Percentiles rank a stretch among this genome's conserved stretches.
These are phyloP conservation scores for Cutaneotrichosporon sp. DNA, from an alignment of 1,284 basidiomycete species.

Conservation along the genomic window DNA sequence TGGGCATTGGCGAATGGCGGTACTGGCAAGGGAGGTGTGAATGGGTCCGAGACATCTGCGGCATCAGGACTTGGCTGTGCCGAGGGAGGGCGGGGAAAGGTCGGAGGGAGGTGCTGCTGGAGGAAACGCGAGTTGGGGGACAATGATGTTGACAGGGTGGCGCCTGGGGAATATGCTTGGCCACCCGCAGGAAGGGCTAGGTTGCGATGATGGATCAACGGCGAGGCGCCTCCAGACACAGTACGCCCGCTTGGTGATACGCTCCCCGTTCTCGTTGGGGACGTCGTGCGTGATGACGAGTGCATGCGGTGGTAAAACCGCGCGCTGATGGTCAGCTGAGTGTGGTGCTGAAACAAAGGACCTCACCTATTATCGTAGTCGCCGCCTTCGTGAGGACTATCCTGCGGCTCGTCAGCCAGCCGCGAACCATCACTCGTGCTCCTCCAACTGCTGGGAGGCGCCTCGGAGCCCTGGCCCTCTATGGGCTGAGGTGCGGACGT, in stretches of 20 bases:
- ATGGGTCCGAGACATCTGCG: background rate
- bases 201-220: constrained; percentile 25
- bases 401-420: constrained; percentile 9
- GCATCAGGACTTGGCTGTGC: constrained; percentile 8
- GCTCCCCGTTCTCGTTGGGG: constrained; percentile 37
- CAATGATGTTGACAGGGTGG: constrained; percentile 31
- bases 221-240: constrained; percentile 18
- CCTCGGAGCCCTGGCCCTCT: background rate
- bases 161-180: constrained; percentile 20
- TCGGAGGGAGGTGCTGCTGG: constrained; percentile 46
- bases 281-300: constrained; percentile 35
- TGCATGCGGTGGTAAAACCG: constrained; percentile 50
- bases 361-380: constrained; percentile 49
- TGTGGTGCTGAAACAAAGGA: background rate
- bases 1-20: constrained; percentile 24
- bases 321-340: constrained; percentile 34
- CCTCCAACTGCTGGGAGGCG: background rate
- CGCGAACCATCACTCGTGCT: constrained; percentile 3
- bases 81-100: constrained; percentile 32
- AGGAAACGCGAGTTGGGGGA: constrained; percentile 50
- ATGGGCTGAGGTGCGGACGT: constrained; percentile 6
- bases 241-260: constrained; percentile 12
- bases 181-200: constrained; percentile 30
- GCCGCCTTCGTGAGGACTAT: constrained; percentile 9
- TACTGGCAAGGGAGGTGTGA: background rate